These are phyloP conservation scores for Fusarium sp. DNA, from an alignment of 2,329 filamentous ascomycete genomes.

Conservation along the genomic window DNA sequence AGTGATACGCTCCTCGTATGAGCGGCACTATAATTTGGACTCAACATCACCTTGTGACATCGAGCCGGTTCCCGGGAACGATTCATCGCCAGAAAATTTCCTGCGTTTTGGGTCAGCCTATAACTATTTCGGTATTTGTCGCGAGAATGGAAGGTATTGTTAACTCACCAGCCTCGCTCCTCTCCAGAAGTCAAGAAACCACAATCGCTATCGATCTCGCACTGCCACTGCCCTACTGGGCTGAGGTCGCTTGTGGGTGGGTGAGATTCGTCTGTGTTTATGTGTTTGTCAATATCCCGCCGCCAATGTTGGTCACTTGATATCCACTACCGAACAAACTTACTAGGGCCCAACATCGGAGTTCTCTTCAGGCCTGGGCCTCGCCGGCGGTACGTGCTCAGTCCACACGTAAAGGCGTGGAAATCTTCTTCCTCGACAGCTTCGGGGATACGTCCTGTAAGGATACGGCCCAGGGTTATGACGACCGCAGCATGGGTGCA, in stretches of 20 bases:
- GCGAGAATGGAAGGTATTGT: conserved; percentile 9
- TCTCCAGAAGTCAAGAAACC: conserved; percentile 81
- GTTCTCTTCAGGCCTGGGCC: conserved; percentile 11
- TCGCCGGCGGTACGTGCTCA: conserved; percentile 70
- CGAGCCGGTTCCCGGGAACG: conserved; percentile 56
- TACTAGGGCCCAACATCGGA: conserved; percentile 17
- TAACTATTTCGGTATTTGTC: conserved; percentile 8
- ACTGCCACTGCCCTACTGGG: conserved; percentile 78
- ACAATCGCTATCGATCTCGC: conserved; percentile 84
- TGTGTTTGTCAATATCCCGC: conserved; percentile 21
- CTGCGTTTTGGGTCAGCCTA: conserved; percentile 41
- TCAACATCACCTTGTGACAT: conserved; percentile 45
- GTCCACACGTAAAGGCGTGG: conserved; percentile 81
- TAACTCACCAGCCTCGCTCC: conserved; percentile 85
- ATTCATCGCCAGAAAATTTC: conserved; percentile 66
- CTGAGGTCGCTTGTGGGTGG: conserved; percentile 12
- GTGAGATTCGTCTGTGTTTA: conserved; percentile 16
- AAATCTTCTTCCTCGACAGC: conserved; percentile 82
- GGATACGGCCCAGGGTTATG: conserved; percentile 83
- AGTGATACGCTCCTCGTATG: conserved; percentile 1
- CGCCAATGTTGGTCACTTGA: conserved; percentile 9
- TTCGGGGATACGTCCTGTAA: conserved; percentile 82
- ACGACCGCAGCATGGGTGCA: conserved; percentile 91
- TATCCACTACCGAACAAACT: conserved; percentile 17
- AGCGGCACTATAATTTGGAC: conserved; percentile 46